A percentile compares a stretch with the other conserved stretches of the same genome.
Conservation (phyloP, 768 basidiomycete genomes). For the Xanthoconium purpureum region DNA sequence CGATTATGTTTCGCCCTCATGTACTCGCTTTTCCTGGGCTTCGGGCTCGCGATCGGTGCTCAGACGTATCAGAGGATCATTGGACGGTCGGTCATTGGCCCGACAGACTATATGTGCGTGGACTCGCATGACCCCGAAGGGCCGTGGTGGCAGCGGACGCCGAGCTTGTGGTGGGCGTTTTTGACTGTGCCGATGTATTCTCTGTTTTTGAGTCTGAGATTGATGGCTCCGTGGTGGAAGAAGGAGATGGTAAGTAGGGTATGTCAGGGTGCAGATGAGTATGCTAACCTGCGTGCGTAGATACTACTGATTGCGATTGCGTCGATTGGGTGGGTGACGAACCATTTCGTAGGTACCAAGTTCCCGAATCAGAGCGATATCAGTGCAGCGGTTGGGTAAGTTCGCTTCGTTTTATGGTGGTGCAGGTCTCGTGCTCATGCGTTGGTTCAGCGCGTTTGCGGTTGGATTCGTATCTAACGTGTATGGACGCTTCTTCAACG, state of each 20-base stretch:
- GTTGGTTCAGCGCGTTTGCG: slow-evolving; percentile 56
- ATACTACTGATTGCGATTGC: slow-evolving; percentile 56
- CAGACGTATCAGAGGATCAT: slow-evolving; percentile 63
- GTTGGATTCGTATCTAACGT: slow-evolving; percentile 79
- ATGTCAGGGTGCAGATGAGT: background rate
- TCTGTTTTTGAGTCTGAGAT: slow-evolving; percentile 60
- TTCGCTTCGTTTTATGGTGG: slow-evolving; percentile 1
- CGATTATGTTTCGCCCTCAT: slow-evolving; percentile 75
- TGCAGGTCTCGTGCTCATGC: background rate
- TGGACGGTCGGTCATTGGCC: slow-evolving; percentile 41
- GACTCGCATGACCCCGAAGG: slow-evolving; percentile 52
- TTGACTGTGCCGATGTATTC: slow-evolving; percentile 70
- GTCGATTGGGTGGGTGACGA: slow-evolving; percentile 73
- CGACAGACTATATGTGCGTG: slow-evolving; percentile 60
- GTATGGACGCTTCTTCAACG: slow-evolving; percentile 69
- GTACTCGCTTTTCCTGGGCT: slow-evolving; percentile 76
- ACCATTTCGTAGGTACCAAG: slow-evolving; percentile 57
- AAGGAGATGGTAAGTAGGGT: slow-evolving; percentile 51
- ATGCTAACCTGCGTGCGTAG: slow-evolving; percentile 21
- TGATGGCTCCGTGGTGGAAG: slow-evolving; percentile 55
- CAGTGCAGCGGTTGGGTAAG: slow-evolving; percentile 68
- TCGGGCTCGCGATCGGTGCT: slow-evolving; percentile 80
- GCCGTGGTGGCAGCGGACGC: slow-evolving; percentile 74
- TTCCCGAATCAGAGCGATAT: slow-evolving; percentile 74
- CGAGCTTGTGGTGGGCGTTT: slow-evolving; percentile 73